A percentile compares a stretch with the other conserved stretches of the same genome.
These are phyloP conservation scores for Emiliania huxleyi DNA, from an alignment of 78 protist genomes.

Conservation along the genomic window DNA sequence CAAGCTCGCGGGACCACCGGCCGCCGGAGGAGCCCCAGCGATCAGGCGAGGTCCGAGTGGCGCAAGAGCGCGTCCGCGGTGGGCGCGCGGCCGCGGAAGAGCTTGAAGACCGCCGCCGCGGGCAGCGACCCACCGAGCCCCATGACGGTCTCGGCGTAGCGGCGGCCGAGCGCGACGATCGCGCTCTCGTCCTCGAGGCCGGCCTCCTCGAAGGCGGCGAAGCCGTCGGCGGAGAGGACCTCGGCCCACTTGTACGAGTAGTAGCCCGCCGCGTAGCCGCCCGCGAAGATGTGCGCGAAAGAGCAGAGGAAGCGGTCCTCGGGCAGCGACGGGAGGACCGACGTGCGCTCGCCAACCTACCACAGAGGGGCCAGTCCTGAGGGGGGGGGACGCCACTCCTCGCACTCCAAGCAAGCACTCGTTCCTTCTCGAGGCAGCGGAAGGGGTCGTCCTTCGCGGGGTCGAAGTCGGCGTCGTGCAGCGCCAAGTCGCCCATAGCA, in stretches of 20 bases:
- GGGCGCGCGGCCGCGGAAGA: constrained; percentile 40
- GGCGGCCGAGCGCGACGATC: background rate
- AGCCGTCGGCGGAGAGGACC: constrained; percentile 17
- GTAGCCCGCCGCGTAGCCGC: constrained; percentile 52
- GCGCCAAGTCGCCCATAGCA: background rate
- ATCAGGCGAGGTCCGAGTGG: constrained; percentile 23
- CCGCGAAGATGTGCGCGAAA: constrained; percentile 41
- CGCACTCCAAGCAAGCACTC: no score
- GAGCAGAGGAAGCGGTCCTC: constrained; percentile 31
- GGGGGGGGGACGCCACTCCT: no score
- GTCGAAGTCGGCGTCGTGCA: background rate
- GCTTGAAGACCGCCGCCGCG: constrained; percentile 22
- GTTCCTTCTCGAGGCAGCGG: no score
- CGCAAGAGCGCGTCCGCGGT: constrained; percentile 21
- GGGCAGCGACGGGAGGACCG: background rate
- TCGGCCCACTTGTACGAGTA: constrained; percentile 51
- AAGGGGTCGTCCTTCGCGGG: background rate
- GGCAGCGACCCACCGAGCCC: background rate
- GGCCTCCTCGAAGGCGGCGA: constrained; percentile 40
- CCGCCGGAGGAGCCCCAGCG: no score
- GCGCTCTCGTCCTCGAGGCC: background rate
- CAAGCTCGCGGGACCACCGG: no score
- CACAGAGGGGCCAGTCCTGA: background rate
- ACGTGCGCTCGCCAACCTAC: background rate
- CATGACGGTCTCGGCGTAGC: constrained; percentile 19